phyloP scores from a whole-genome alignment of 352 stramenopile species.

The Thraustochytrium sp. region DNA sequence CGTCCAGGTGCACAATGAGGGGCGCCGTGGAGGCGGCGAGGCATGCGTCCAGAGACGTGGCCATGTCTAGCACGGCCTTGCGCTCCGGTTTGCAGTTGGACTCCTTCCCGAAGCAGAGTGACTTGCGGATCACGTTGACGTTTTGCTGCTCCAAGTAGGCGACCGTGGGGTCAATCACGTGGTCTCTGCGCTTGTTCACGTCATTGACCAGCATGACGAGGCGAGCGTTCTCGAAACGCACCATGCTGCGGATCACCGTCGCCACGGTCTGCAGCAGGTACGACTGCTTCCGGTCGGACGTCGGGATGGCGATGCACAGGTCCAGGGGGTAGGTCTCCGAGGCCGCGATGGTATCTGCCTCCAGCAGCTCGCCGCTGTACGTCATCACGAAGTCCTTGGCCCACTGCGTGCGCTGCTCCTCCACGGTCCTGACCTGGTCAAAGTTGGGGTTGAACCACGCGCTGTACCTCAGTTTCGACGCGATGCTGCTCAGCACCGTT shows the following conservation, averaged over 20 bases:
- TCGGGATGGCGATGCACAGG: not conserved
- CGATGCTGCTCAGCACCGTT: not conserved
- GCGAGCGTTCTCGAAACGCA: not conserved
- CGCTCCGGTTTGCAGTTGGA: not conserved
- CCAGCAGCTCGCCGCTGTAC: not conserved
- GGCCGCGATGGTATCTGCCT: not conserved
- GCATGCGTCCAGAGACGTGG: not conserved
- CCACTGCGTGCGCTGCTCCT: slow-evolving; percentile 14
- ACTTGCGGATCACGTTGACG: not conserved
- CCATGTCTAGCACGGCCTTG: slow-evolving; percentile 1
- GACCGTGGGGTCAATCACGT: not conserved
- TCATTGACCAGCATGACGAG: not conserved
- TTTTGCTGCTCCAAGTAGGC: not conserved
- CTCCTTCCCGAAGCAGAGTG: not conserved
- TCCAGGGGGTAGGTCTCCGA: not conserved
- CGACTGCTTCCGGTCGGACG: not conserved
- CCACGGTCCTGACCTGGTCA: not conserved
- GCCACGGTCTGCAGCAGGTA: not conserved
- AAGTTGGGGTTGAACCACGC: not conserved
- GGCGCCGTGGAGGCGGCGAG: not conserved
- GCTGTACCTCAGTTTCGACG: not conserved
- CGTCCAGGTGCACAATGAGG: not conserved
- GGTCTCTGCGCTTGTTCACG: not conserved
- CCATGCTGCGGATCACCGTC: not conserved
- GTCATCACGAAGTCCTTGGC: not conserved